Evolutionary conservation across 176 grass and related monocot species (phyloP).

Genomic region (Hordeum marinum): DNA sequence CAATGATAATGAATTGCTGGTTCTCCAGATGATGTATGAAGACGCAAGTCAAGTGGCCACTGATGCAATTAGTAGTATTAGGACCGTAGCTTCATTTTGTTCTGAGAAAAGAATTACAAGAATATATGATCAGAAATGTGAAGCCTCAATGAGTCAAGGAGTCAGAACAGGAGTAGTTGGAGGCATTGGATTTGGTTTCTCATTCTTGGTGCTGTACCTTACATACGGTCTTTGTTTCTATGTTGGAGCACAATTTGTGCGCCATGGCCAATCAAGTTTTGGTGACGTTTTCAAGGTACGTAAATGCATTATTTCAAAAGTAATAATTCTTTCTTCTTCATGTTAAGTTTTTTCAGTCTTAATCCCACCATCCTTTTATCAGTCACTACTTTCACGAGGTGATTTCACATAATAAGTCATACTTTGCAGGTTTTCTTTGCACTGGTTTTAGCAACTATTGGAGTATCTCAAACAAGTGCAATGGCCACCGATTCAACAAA

Average conservation of each 20-base stretch:
- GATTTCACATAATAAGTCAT: conserved; percentile 2
- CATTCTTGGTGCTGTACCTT: conserved; percentile 57
- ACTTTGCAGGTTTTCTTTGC: conserved; percentile 75
- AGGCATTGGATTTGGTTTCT: conserved; percentile 79
- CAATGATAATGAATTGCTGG: not conserved
- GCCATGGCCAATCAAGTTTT: conserved; percentile 45
- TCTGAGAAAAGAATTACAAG: conserved; percentile 50
- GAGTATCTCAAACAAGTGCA: conserved; percentile 74
- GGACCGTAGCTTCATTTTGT: conserved; percentile 77
- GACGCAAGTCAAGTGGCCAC: conserved; percentile 85
- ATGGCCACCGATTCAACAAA: conserved; percentile 71
- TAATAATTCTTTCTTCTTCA: not conserved
- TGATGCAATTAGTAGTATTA: conserved; percentile 69
- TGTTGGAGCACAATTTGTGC: conserved; percentile 58
- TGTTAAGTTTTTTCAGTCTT: not conserved
- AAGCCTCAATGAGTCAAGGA: conserved; percentile 63
- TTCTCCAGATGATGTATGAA: conserved; percentile 63
- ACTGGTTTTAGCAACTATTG: conserved; percentile 51
- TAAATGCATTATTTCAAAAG: not conserved
- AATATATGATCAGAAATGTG: conserved; percentile 64
- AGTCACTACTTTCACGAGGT: not conserved
- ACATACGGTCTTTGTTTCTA: conserved; percentile 77
- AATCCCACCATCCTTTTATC: conserved; percentile 8
- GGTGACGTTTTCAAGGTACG: conserved; percentile 62
- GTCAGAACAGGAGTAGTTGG: conserved; percentile 53